These are phyloP conservation scores for Ustilago lituana DNA, from an alignment of 1,284 basidiomycete species.

Conservation along the genomic window DNA sequence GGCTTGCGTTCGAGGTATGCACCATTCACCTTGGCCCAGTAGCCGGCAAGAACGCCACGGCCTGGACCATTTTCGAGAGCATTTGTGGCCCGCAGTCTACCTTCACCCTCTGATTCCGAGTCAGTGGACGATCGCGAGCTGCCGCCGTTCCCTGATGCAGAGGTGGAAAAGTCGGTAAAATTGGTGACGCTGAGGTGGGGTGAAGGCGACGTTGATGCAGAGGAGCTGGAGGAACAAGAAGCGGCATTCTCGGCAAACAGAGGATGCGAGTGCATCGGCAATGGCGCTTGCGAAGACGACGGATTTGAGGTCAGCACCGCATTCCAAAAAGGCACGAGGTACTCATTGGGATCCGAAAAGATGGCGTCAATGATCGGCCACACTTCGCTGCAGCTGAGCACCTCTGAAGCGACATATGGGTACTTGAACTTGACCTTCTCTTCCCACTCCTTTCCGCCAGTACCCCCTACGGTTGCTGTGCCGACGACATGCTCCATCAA, in stretches of 20 bases:
- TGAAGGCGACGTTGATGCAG: constrained; percentile 34
- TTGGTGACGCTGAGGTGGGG: constrained; percentile 46
- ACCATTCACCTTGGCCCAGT: constrained; percentile 84
- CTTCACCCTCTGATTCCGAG: constrained; percentile 24
- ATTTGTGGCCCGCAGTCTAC: constrained; percentile 38
- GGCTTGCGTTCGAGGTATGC: constrained; percentile 87
- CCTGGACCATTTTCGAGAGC: constrained; percentile 69
- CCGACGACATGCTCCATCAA: constrained; percentile 85
- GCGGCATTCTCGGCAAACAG: constrained; percentile 52
- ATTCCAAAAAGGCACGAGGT: constrained; percentile 81
- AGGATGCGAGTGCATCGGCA: constrained; percentile 64
- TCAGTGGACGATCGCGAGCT: constrained; percentile 33
- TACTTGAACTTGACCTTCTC: constrained; percentile 71
- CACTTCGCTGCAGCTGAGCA: constrained; percentile 87
- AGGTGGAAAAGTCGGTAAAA: constrained; percentile 26
- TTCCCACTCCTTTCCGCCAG: constrained; percentile 64
- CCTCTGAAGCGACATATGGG: constrained; percentile 92
- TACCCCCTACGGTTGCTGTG: constrained; percentile 80
- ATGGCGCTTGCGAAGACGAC: constrained; percentile 53
- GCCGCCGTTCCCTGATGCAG: constrained; percentile 18
- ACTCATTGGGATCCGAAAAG: constrained; percentile 76
- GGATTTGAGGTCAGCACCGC: constrained; percentile 80
- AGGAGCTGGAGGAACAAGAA: constrained; percentile 19
- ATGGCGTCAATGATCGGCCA: constrained; percentile 93
- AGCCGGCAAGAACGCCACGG: constrained; percentile 70